These are phyloP conservation scores for Ganoderma meredithae DNA, from an alignment of 1,284 basidiomycete genomes.

Conservation along the genomic window DNA sequence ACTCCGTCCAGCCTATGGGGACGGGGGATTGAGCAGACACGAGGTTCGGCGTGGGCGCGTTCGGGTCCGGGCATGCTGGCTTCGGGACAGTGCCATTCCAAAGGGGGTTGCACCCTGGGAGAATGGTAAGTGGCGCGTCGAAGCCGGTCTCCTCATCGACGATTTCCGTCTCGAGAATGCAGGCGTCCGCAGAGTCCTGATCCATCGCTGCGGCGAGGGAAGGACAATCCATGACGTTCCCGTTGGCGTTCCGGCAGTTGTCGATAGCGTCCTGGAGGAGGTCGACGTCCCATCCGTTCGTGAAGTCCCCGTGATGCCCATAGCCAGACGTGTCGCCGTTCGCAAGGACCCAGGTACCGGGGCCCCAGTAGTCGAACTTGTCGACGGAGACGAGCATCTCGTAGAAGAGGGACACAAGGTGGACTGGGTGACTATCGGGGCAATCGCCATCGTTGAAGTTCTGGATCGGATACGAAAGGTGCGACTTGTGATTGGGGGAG, in stretches of 20 bases:
- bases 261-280: conserved; percentile 41
- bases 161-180: conserved; percentile 33
- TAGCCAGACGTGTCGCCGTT: conserved; percentile 42
- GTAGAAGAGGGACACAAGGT: conserved; percentile 43
- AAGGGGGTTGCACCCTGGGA: conserved; percentile 41
- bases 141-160: conserved; percentile 38
- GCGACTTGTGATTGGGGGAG: conserved; percentile 60
- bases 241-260: conserved; percentile 35
- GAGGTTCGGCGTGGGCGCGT: conserved; percentile 26
- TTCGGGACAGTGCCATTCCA: conserved; percentile 28
- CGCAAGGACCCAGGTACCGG: conserved; percentile 41
- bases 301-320: conserved; percentile 44
- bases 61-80: conserved; percentile 27
- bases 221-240: conserved; percentile 32
- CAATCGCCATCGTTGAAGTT: conserved; percentile 41
- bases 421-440: conserved; percentile 40
- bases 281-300: conserved; percentile 42
- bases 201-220: conserved; percentile 34
- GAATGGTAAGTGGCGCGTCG: conserved; percentile 27
- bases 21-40: conserved; percentile 26
- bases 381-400: conserved; percentile 37
- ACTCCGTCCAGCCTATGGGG: conserved; percentile 34
- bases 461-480: conserved; percentile 56
- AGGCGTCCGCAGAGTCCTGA: conserved; percentile 31
- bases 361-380: conserved; percentile 35